Evolutionary conservation across 495 filamentous ascomycete genomes (phyloP).

Genomic region (Lichenothelia convexa): DNA sequence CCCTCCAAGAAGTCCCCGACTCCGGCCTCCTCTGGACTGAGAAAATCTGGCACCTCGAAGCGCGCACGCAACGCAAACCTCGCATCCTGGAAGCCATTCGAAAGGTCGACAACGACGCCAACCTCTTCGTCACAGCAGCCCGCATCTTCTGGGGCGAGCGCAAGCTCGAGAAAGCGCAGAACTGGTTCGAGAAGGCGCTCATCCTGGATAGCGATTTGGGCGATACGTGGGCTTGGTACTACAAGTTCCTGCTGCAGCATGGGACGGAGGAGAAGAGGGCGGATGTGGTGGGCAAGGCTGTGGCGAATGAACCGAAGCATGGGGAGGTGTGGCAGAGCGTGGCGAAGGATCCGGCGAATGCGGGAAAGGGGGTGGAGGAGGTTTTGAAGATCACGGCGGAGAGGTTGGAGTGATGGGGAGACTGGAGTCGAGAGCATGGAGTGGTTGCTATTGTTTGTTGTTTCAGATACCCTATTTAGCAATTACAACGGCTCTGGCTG

Average conservation of each 20-base stretch:
- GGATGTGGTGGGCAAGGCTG: slow-evolving; percentile 60
- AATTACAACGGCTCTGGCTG: too few species aligned
- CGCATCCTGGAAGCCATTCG: slow-evolving; percentile 85
- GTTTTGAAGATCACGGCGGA: slow-evolving; percentile 58
- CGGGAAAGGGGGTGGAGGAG: slow-evolving; percentile 54
- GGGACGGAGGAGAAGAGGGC: slow-evolving; percentile 79
- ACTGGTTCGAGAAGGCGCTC: slow-evolving; percentile 93
- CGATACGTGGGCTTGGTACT: slow-evolving; percentile 97
- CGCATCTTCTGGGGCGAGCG: slow-evolving; percentile 65
- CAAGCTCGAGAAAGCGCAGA: slow-evolving; percentile 74
- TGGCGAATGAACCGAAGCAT: slow-evolving; percentile 65
- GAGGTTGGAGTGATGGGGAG: slow-evolving; percentile 26
- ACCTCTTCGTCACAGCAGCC: slow-evolving; percentile 60
- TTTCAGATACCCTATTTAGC: too few species aligned
- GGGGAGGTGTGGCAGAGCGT: slow-evolving; percentile 84
- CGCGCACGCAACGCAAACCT: slow-evolving; percentile 77
- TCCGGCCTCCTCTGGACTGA: slow-evolving; percentile 87
- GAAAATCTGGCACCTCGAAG: slow-evolving; percentile 83
- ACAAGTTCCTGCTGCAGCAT: slow-evolving; percentile 78
- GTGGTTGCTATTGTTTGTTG: too few species aligned
- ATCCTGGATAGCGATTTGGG: slow-evolving; percentile 68
- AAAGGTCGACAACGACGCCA: slow-evolving; percentile 82
- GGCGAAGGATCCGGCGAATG: slow-evolving; percentile 70
- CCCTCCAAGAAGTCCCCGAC: slow-evolving; percentile 74
- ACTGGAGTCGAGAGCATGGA: neutral